phyloP scores from a whole-genome alignment of 176 grass and related monocot genomes.

The Oryza australiensis region DNA sequence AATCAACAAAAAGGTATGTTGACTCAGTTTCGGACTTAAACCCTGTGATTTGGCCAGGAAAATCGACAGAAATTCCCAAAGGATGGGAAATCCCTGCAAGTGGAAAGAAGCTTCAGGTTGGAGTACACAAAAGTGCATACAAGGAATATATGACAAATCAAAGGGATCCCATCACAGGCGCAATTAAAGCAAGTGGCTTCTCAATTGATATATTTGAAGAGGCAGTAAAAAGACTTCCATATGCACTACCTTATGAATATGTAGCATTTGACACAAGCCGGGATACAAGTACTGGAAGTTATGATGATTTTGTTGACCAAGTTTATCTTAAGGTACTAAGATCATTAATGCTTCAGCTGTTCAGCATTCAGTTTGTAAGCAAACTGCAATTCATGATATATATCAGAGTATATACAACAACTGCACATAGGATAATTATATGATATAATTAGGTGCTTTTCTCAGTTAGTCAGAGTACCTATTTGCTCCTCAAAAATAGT shows the following conservation, averaged over 20 bases:
- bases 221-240: slow-evolving; percentile 38
- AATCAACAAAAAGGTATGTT: not conserved
- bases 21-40: slow-evolving; percentile 3
- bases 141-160: slow-evolving; percentile 20
- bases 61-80: slow-evolving; percentile 20
- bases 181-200: slow-evolving; percentile 10
- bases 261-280: slow-evolving; percentile 9
- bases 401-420: no score
- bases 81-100: slow-evolving; percentile 37
- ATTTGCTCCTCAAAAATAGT: no score
- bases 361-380: not conserved
- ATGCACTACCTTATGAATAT: slow-evolving; percentile 41
- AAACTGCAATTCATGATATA: no score
- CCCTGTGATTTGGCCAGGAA: slow-evolving; percentile 41
- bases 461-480: no score
- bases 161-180: slow-evolving; percentile 27
- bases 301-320: slow-evolving; percentile 42
- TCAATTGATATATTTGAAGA: slow-evolving; percentile 44
- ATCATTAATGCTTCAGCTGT: not conserved
- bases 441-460: no score
- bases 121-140: slow-evolving; percentile 17
- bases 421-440: no score
- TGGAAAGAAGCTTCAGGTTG: slow-evolving; percentile 41
- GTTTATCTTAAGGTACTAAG: slow-evolving; percentile 38
- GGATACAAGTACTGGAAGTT: slow-evolving; percentile 4